Conservation (phyloP, 345 rosid genomes). For the Toxicodendron radicans region DNA sequence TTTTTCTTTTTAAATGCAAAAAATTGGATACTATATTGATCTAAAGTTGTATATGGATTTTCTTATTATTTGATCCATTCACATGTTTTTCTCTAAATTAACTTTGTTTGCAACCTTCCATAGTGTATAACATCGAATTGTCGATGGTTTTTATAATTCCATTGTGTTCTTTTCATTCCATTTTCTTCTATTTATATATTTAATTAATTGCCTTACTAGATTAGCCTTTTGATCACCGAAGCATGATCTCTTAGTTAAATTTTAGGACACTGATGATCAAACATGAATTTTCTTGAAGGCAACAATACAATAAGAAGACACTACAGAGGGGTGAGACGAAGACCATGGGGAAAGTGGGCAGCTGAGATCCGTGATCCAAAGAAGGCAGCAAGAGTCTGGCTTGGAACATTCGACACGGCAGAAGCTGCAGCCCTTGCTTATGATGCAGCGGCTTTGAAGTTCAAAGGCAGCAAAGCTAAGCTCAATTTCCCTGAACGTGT, state of each 20-base stretch:
- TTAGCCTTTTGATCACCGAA: too few species aligned
- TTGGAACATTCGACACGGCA: conserved; percentile 24
- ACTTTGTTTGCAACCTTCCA: too few species aligned
- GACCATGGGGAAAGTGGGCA: conserved; percentile 38
- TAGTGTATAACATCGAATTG: too few species aligned
- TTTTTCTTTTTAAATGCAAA: background rate
- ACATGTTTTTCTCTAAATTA: too few species aligned
- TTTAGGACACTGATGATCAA: too few species aligned
- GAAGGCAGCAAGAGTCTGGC: conserved; percentile 35
- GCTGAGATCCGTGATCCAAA: conserved; percentile 34
- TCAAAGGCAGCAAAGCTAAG: conserved; percentile 34
- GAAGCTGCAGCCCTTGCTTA: conserved; percentile 31
- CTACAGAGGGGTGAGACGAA: conserved; percentile 29
- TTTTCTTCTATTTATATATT: too few species aligned
- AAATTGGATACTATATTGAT: background rate
- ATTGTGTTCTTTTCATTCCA: too few species aligned
- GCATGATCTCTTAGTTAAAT: too few species aligned
- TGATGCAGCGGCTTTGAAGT: conserved; percentile 29
- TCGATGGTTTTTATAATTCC: too few species aligned
- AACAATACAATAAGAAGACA: conserved; percentile 10
- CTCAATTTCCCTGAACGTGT: conserved; percentile 30
- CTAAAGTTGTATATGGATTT: background rate
- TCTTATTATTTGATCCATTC: background rate
- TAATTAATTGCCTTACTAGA: too few species aligned
- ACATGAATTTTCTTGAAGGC: conserved; percentile 10